Evolutionary conservation across 495 filamentous ascomycete species (phyloP), one percentile per base, ranked within the genome.

Genomic region (Lepraria neglecta): DNA sequence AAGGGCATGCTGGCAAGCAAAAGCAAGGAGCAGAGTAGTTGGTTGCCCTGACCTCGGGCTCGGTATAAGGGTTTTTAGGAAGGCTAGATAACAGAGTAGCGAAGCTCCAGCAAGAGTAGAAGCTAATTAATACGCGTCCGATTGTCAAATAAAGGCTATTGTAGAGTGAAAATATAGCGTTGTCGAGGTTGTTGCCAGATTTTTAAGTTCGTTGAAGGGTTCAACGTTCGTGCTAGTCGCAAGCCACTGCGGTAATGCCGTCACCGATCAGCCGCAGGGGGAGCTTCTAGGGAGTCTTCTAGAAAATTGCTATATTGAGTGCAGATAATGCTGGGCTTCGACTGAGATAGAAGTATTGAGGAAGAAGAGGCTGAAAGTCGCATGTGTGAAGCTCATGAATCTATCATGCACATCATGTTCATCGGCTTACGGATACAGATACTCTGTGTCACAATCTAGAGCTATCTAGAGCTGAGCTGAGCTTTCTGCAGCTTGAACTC

Each of bases 1-100:
- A 67, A 54, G 52, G 65, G 65, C 65, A 67, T 67, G 42, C 50
- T 56, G 48, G 54, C 31, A 30, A 45, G 56, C 50, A 56, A 40
- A 60, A 60, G 35, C 48, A 53, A 52, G 48, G 35, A n/a, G 35
- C 27, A 7, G 27, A 5, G 12, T 7, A 14, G 47, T 44, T 44
- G 33, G 17, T 52, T 53, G 35, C 47, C 58, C 35, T 42, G 31
- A 15, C 24, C 19, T 60, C 42, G 35, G 48, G 58, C 58, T 52
- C 30, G 30, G 38, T 6, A 40, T 52, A 2, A 40, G 10, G 38
- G 30, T 24, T 15, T 27, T 33, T 40, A 35, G 48, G 19, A 27
- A 43, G 48, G 24, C 6, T 21, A 1, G 9, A 17, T 21, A 19
- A 19, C 33, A 14, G 12, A 43, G 48, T 46, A 53, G 27, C n/a